These are phyloP conservation scores for Pseudogymnoascus sp. DNA, from an alignment of 2,329 filamentous ascomycete genomes.

Conservation along the genomic window DNA sequence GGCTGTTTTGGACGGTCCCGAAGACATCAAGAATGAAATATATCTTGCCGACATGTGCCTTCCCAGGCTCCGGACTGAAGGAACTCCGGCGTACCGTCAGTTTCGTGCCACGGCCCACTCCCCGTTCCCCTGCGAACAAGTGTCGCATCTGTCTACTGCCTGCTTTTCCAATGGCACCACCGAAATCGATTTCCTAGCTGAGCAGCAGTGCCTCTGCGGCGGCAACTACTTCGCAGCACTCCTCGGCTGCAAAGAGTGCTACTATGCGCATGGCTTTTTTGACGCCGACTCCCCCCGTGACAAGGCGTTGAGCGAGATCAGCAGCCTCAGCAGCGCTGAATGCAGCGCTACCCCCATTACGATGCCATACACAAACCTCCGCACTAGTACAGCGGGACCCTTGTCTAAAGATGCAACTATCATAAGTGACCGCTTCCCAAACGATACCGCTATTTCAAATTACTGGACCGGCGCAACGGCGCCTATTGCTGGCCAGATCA, in stretches of 20 bases:
- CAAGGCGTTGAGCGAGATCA: neutral
- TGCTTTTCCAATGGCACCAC: slow-evolving; percentile 11
- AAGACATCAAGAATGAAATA: neutral
- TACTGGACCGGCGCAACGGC: neutral
- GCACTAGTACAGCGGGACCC: too few species aligned
- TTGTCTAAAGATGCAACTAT: too few species aligned
- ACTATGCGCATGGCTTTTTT: neutral
- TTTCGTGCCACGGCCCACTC: neutral
- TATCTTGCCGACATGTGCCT: neutral
- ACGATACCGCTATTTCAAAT: neutral
- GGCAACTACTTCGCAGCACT: slow-evolving; percentile 4
- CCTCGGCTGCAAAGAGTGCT: slow-evolving; percentile 2
- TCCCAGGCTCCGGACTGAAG: neutral
- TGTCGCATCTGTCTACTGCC: neutral
- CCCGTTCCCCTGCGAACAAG: neutral
- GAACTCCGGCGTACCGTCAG: neutral
- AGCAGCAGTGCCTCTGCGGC: slow-evolving; percentile 11
- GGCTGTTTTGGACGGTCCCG: neutral
- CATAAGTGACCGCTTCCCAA: neutral
- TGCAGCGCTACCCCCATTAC: neutral
- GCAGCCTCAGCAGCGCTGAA: neutral
- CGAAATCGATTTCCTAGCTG: slow-evolving; percentile 10
- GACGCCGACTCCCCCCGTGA: neutral
- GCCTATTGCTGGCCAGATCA: neutral
- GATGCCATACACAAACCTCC: neutral